A percentile compares a stretch with the other conserved stretches of the same genome.
phyloP scores from a whole-genome alignment of 1,139 yeast species.

The Lodderomyces metapsilosis region DNA sequence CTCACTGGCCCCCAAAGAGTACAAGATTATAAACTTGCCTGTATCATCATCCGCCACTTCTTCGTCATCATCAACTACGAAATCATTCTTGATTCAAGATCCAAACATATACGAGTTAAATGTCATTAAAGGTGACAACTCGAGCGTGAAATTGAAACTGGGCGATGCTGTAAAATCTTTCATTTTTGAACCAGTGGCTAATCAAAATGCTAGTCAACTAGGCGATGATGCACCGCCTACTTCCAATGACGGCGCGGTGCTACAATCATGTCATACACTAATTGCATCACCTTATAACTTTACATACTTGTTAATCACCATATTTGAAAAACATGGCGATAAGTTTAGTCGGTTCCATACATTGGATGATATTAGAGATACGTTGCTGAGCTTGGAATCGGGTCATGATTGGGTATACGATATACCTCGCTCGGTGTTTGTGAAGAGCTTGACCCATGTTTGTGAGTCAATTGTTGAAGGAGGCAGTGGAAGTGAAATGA shows the following conservation, averaged over 20 bases:
- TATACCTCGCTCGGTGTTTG: conserved; percentile 24
- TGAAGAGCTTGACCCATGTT: conserved; percentile 26
- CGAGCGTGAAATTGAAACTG: conserved; percentile 17
- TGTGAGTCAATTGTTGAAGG: conserved; percentile 49
- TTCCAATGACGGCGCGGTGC: conserved; percentile 34
- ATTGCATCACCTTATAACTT: conserved; percentile 45
- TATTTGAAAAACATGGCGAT: conserved; percentile 29
- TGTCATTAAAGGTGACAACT: conserved; percentile 30
- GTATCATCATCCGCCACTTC: conserved; percentile 8
- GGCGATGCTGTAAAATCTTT: conserved; percentile 37
- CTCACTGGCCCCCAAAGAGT: conserved; percentile 6
- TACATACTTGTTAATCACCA: conserved; percentile 39
- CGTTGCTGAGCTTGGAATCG: conserved; percentile 24
- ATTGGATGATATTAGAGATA: conserved; percentile 50
- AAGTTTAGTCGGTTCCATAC: conserved; percentile 36
- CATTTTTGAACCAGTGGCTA: conserved; percentile 27
- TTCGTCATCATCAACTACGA: conserved; percentile 10
- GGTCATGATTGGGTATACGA: conserved; percentile 24
- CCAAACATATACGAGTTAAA: conserved; percentile 31
- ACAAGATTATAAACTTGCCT: conserved; percentile 26
- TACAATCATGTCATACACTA: conserved; percentile 37
- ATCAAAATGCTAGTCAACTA: no score
- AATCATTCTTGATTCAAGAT: conserved; percentile 22
- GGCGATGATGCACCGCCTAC: no score
- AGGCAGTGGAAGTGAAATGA: conserved; percentile 28